Conservation (phyloP, 768 basidiomycete species). For the Sarcomyxa edulis region DNA sequence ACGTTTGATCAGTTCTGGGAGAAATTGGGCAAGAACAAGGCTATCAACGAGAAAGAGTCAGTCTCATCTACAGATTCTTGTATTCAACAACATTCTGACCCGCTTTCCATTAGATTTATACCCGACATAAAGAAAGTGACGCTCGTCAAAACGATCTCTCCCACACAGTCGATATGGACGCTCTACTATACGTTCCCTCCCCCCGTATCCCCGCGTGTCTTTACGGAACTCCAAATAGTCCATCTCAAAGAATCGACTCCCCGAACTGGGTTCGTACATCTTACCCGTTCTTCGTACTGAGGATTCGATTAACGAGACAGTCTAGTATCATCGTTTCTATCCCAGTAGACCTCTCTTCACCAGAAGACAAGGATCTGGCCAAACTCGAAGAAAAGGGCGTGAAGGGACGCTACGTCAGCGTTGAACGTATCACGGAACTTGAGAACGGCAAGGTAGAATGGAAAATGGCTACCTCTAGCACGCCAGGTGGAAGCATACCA, state of each 20-base stretch:
- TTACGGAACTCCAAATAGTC: conserved; percentile 68
- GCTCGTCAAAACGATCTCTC: conserved; percentile 57
- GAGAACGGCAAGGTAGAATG: conserved; percentile 65
- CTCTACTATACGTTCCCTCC: conserved; percentile 69
- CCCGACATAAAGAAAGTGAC: conserved; percentile 58
- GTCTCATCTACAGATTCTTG: neutral
- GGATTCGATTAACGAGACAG: too few relatives aligned
- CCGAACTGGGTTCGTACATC: conserved; percentile 51
- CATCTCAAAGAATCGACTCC: conserved; percentile 45
- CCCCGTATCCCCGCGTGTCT: conserved; percentile 67
- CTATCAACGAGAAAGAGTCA: conserved; percentile 64
- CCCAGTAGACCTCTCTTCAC: conserved; percentile 56
- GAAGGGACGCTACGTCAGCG: conserved; percentile 64
- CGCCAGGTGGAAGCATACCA: conserved; percentile 66
- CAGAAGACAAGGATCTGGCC: conserved; percentile 47
- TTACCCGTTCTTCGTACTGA: conserved; percentile 11
- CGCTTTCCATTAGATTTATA: conserved; percentile 49
- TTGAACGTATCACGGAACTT: conserved; percentile 61
- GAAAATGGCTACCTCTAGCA: conserved; percentile 77
- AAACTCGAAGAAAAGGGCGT: conserved; percentile 60
- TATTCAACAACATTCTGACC: conserved; percentile 1
- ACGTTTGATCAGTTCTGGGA: conserved; percentile 74
- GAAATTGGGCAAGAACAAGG: conserved; percentile 60
- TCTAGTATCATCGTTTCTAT: conserved; percentile 55
- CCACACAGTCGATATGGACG: conserved; percentile 64